Conservation (phyloP, 2,329 filamentous ascomycete genomes). For the Daldinia sp. region DNA sequence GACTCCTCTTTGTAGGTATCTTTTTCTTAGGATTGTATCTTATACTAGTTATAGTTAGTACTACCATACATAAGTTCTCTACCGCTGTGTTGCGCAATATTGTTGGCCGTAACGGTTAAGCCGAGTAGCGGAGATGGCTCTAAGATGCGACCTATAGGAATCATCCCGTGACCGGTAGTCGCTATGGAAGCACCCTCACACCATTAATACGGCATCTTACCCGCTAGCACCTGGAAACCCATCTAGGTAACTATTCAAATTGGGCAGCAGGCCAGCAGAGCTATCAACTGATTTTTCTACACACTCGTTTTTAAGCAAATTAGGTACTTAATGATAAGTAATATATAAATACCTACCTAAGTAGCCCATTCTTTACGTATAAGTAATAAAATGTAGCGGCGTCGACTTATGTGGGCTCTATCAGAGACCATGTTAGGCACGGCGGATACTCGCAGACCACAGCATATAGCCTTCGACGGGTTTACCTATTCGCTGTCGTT, state of each 20-base stretch:
- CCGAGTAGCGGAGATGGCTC: slow-evolving; percentile 19
- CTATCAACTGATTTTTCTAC: neutral
- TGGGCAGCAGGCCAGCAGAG: neutral
- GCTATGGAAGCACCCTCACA: slow-evolving; percentile 18
- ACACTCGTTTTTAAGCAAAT: too few species aligned
- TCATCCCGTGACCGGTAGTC: slow-evolving; percentile 15
- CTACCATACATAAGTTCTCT: neutral
- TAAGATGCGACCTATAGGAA: slow-evolving; percentile 26
- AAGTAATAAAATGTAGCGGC: neutral
- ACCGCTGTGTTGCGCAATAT: neutral
- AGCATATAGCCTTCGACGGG: neutral
- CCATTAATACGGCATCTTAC: neutral
- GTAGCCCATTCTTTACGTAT: neutral
- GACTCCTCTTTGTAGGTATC: neutral
- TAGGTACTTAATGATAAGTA: neutral
- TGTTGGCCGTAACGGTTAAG: slow-evolving; percentile 3
- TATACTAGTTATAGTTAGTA: too few species aligned
- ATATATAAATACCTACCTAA: neutral
- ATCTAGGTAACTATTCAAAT: too few species aligned
- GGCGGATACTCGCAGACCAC: neutral
- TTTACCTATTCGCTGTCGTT: neutral
- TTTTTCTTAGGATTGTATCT: neutral
- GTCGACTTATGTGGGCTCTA: too few species aligned
- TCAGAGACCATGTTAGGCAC: too few species aligned
- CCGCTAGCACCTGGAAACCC: slow-evolving; percentile 2